Evolutionary conservation across 768 basidiomycete species (phyloP).

Genomic region (Myochromella boudieri): DNA sequence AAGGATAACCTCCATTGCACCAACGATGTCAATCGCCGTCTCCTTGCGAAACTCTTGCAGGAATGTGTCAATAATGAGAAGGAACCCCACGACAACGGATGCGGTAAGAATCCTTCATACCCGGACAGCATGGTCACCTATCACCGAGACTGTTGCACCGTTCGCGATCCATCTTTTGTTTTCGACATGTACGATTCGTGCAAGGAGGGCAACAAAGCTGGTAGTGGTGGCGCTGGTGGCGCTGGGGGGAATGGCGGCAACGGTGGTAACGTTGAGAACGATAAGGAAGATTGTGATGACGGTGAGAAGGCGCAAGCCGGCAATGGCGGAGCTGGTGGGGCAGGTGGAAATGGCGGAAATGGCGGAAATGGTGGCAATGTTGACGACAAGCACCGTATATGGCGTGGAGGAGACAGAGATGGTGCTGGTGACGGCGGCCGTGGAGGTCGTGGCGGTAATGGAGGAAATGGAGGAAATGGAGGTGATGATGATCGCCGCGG

Average conservation of each 20-base stretch:
- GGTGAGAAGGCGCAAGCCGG: background rate
- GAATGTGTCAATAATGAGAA: constrained; percentile 16
- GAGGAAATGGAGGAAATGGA: constrained; percentile 2
- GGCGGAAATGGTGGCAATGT: constrained; percentile 9
- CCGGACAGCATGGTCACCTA: constrained; percentile 17
- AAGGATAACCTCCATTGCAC: constrained; percentile 12
- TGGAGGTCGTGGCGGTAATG: constrained; percentile 5
- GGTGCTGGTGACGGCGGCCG: constrained; percentile 4
- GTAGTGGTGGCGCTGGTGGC: constrained; percentile 7
- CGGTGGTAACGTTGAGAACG: constrained; percentile 14
- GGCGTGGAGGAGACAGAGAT: constrained; percentile 2
- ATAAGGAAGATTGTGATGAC: background rate
- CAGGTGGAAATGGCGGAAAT: constrained; percentile 7
- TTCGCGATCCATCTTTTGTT: constrained; percentile 11
- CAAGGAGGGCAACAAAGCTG: constrained; percentile 10
- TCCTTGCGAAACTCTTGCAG: constrained; percentile 8
- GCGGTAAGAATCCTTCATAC: constrained; percentile 7
- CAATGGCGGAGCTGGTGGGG: constrained; percentile 1
- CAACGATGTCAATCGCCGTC: constrained; percentile 17
- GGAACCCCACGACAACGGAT: constrained; percentile 9
- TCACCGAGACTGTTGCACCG: constrained; percentile 15
- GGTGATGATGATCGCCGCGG: constrained; percentile 4
- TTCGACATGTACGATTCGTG: constrained; percentile 17
- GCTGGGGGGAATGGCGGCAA: constrained; percentile 3
- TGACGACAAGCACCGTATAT: constrained; percentile 1